Evolutionary conservation across 257 asterid species (phyloP).

Genomic region (Nicotiana noctiflora): DNA sequence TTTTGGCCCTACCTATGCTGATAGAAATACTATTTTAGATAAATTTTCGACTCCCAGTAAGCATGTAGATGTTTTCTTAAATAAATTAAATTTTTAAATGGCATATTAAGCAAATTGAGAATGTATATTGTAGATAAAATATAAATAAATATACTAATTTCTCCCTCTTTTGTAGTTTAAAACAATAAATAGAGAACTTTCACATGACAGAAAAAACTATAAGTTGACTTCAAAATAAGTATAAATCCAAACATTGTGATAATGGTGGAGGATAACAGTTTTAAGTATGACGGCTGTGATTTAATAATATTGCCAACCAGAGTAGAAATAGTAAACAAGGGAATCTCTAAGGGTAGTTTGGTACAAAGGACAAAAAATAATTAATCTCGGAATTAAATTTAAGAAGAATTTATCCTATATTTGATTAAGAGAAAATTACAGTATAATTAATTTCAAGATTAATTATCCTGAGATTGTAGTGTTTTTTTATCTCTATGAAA

Average conservation of each 20-base stretch:
- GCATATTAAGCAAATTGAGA: neutral
- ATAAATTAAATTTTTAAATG: neutral
- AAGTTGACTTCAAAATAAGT: no score
- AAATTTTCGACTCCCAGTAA: neutral
- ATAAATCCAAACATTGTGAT: neutral
- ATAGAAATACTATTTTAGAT: no score
- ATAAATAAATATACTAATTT: neutral
- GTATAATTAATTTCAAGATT: no score
- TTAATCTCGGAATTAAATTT: no score
- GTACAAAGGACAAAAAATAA: no score
- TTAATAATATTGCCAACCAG: neutral
- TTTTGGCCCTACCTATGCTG: no score
- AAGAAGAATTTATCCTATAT: no score
- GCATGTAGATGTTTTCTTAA: neutral
- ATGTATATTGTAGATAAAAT: neutral
- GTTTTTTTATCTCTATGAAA: no score
- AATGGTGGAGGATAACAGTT: neutral
- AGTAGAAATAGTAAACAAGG: slow-evolving; percentile 10
- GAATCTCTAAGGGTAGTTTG: neutral
- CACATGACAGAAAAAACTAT: neutral
- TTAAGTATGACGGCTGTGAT: slow-evolving; percentile 5
- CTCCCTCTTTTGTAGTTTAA: neutral
- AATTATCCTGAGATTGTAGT: no score
- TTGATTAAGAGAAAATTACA: no score
- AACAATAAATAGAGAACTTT: neutral